Base-by-base conservation (phyloP, 2,329 filamentous ascomycete genomes). In the Hymenoscyphus scutula region DNA sequence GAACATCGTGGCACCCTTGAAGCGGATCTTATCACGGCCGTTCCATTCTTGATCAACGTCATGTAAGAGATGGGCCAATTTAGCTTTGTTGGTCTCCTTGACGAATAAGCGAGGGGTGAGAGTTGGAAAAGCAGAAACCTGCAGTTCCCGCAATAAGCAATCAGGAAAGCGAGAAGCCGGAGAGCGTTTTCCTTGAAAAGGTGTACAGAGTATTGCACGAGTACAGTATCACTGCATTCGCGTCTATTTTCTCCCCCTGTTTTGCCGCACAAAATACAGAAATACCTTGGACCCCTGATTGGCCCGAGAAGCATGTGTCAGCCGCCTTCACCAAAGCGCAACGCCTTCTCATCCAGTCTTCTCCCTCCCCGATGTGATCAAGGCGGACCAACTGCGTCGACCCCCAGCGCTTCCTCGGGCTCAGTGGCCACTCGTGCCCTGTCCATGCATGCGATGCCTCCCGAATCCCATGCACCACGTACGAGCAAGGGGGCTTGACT, bases 11-110 rank as follows among this genome's bases (percentile, higher is more conserved):
- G 51, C 34, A 60, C 59, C 59, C 59, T 53, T 54, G 60, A 27
- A 32, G 60, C 60, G 60, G 60, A 62, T 62, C 60, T 58, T 58
- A 58, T 62, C 27, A 30, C 15, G 58, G 53, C 61, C 61, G 58
- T 63, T 60, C 58, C 58, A 63, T 63, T 63, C 38, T 57, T 19
- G 61, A 63, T 60, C 57, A 32, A 58, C 56, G 56, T 59, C 41
- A 48, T 48, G 41, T 48, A 48, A 48, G 41, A 48, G 19, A 48
- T 23, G n/a, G 41, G 51, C 25, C 51, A 38, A 56, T 56, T 56
- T 56, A 56, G 54, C 41, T 48, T 48, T 48, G 23, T 25, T 2
- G 3, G 5, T 10, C 15, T n/a, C 3, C 15, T 19, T 48, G 41
- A 19, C 41, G 10, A 19, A 48, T 48, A 48, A 48, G 41, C 41